phyloP scores from a whole-genome alignment of 345 rosid species.

The Citrus sinensis region DNA sequence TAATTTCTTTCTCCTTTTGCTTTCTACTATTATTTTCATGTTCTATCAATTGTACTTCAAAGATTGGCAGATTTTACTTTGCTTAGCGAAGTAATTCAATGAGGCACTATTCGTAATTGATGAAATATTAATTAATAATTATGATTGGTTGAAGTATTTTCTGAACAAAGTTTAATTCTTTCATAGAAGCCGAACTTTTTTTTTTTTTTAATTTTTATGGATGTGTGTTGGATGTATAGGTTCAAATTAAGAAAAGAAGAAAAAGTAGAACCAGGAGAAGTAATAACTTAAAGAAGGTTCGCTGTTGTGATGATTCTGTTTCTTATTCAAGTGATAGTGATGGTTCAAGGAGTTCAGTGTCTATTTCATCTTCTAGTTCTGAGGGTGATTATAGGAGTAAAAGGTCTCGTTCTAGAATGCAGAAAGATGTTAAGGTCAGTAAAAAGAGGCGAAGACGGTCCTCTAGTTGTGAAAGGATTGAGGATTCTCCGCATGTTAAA shows the following conservation, averaged over 20 bases:
- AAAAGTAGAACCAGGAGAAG: slow-evolving; percentile 36
- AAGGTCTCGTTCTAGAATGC: slow-evolving; percentile 41
- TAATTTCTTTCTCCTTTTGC: slow-evolving; percentile 14
- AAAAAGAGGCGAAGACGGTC: slow-evolving; percentile 54
- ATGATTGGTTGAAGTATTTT: neutral
- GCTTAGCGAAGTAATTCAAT: neutral
- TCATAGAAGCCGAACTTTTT: neutral
- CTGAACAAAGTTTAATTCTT: neutral
- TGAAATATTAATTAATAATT: no score
- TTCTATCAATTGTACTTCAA: neutral
- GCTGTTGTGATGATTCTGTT: slow-evolving; percentile 31
- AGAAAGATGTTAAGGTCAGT: slow-evolving; percentile 36
- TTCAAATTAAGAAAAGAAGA: slow-evolving; percentile 45
- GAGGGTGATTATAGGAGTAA: slow-evolving; percentile 45
- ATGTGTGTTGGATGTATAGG: slow-evolving; percentile 36
- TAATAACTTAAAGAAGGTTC: slow-evolving; percentile 52
- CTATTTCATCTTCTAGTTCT: slow-evolving; percentile 46
- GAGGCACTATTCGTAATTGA: no score
- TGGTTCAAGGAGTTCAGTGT: slow-evolving; percentile 36
- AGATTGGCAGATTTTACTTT: neutral
- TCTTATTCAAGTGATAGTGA: slow-evolving; percentile 37
- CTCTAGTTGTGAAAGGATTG: slow-evolving; percentile 45
- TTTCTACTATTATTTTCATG: neutral
- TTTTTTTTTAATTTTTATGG: neutral
- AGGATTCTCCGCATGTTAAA: slow-evolving; percentile 28